These are phyloP conservation scores for Orobanche coerulescens DNA, from an alignment of 257 asterid genomes.

Conservation along the genomic window DNA sequence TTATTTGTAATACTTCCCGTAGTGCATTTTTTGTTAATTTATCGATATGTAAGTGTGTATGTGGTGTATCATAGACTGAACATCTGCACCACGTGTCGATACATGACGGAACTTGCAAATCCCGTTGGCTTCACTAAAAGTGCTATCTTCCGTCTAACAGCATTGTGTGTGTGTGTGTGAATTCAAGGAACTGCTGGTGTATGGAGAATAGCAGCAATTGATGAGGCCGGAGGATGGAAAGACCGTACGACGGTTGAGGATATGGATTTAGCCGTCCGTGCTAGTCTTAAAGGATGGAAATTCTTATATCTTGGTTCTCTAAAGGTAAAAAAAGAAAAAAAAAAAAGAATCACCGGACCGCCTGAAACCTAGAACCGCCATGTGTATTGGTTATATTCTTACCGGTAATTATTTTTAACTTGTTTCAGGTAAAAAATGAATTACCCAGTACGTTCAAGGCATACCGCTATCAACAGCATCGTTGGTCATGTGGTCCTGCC, in stretches of 20 bases:
- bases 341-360: no score
- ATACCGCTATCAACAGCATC: conserved; percentile 83
- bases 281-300: conserved; percentile 91
- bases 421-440: conserved; percentile 74
- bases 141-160: no score
- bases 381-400: no score
- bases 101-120: no score
- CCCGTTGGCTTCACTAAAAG: no score
- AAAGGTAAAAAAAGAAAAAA: conserved; percentile 29
- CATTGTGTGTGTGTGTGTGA: neutral
- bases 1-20: no score
- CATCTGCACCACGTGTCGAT: no score
- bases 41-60: no score
- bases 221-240: conserved; percentile 99
- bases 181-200: conserved; percentile 88
- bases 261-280: conserved; percentile 98
- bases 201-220: conserved; percentile 86
- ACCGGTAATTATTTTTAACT: no score
- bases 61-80: no score
- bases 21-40: no score
- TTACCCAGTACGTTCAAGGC: conserved; percentile 96
- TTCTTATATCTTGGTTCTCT: conserved; percentile 70
- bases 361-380: no score
- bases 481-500: conserved; percentile 99
- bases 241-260: conserved; percentile 93